phyloP scores from a whole-genome alignment of 139 green algal species.

The Chlorella sp. region DNA sequence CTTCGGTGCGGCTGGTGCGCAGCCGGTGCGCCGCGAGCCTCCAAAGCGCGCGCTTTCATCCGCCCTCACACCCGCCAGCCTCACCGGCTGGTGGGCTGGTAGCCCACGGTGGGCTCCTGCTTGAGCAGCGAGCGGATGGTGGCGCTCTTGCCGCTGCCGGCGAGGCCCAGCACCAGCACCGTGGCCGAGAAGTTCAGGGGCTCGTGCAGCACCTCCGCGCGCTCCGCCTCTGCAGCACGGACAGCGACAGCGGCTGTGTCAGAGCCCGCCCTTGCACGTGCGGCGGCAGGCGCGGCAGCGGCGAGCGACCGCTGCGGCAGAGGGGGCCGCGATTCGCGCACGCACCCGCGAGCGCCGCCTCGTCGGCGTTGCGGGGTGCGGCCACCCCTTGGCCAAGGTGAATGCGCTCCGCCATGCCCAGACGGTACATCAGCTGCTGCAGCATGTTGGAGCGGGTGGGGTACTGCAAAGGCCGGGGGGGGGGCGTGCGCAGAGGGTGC shows the following conservation, averaged over 20 bases:
- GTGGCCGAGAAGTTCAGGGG: slow-evolving; percentile 51
- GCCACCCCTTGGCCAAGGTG: slow-evolving; percentile 24
- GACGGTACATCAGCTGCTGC: slow-evolving; percentile 55
- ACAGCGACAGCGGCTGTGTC: slow-evolving; percentile 26
- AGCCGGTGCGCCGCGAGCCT: no score
- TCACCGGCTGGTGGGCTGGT: no score
- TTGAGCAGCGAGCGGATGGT: slow-evolving; percentile 73
- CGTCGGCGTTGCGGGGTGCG: slow-evolving; percentile 17
- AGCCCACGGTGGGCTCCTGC: slow-evolving; percentile 20
- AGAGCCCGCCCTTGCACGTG: no score
- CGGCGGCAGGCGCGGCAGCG: no score
- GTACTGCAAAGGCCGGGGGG: no score
- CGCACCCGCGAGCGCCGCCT: slow-evolving; percentile 15
- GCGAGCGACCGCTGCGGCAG: no score
- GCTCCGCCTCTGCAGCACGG: slow-evolving; percentile 27
- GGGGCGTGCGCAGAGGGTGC: background rate
- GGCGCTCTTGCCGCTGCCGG: slow-evolving; percentile 72
- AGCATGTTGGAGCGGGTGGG: slow-evolving; percentile 23
- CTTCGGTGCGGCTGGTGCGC: background rate
- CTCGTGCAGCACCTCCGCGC: slow-evolving; percentile 39
- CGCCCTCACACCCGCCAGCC: no score
- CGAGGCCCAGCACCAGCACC: slow-evolving; percentile 77
- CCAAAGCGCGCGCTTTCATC: no score
- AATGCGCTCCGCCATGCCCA: slow-evolving; percentile 83
- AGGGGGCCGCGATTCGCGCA: background rate